Evolutionary conservation across 345 rosid species (phyloP).

Genomic region (Salix purpurea): DNA sequence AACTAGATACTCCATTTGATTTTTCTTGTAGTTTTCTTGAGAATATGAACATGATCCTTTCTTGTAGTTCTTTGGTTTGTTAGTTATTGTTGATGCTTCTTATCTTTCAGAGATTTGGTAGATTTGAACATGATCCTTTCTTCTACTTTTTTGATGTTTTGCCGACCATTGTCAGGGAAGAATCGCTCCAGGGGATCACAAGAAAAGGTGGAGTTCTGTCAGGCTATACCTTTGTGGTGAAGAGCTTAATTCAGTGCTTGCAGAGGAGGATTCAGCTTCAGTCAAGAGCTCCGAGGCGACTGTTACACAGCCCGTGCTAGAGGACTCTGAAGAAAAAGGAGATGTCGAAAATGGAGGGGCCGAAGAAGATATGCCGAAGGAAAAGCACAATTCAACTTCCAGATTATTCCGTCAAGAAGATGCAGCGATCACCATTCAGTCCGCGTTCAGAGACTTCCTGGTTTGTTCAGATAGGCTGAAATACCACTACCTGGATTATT

Average conservation of each 20-base stretch:
- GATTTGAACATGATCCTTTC: background rate
- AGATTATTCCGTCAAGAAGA: conserved; percentile 54
- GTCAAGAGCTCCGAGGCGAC: conserved; percentile 53
- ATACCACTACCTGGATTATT: background rate
- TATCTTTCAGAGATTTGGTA: too few relatives aligned
- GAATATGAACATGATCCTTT: background rate
- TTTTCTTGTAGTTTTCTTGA: background rate
- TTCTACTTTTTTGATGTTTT: background rate
- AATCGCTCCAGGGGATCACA: conserved; percentile 35
- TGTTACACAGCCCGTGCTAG: conserved; percentile 33
- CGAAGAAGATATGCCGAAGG: conserved; percentile 21
- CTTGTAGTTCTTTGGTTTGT: background rate
- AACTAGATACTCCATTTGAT: background rate
- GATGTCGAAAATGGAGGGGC: conserved; percentile 30
- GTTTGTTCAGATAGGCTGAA: conserved; percentile 27
- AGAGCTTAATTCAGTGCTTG: conserved; percentile 67
- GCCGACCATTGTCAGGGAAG: conserved; percentile 42
- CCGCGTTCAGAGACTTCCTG: conserved; percentile 62
- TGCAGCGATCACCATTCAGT: conserved; percentile 71
- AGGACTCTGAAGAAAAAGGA: conserved; percentile 18
- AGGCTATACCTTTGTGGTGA: conserved; percentile 74
- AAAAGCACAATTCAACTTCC: conserved; percentile 46
- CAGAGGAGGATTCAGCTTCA: conserved; percentile 75
- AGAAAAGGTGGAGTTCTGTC: conserved; percentile 61
- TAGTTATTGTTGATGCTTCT: too few relatives aligned